phyloP scores from a whole-genome alignment of 768 basidiomycete genomes.

The Phylloporus sp. region DNA sequence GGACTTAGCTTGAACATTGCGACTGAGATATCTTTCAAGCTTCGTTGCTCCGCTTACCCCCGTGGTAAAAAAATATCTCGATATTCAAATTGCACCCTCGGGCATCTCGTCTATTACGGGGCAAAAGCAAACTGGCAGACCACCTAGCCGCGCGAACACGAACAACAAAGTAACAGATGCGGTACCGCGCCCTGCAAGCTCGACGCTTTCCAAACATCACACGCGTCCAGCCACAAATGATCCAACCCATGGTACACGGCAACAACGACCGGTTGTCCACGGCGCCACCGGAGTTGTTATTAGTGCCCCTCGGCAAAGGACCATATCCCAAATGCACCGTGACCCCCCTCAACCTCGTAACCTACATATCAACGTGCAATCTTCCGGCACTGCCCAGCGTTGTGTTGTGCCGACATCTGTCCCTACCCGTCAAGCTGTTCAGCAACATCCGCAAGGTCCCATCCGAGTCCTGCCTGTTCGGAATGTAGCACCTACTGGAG shows the following conservation, averaged over 20 bases:
- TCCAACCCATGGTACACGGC: constrained; percentile 1
- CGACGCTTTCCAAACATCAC: constrained; percentile 10
- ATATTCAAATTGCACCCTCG: constrained; percentile 32
- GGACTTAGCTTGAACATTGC: neutral
- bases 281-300: neutral
- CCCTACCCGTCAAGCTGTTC: constrained; percentile 7
- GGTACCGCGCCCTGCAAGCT: constrained; percentile 7
- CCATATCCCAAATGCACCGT: constrained; percentile 16
- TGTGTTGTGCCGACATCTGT: constrained; percentile 12
- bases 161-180: constrained; percentile 12
- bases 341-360: constrained; percentile 12
- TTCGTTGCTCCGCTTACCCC: constrained; percentile 73
- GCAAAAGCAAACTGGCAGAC: constrained; percentile 21
- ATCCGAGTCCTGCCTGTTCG: constrained; percentile 2
- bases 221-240: constrained; percentile 3
- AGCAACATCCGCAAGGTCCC: constrained; percentile 2
- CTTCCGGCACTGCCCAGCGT: constrained; percentile 18
- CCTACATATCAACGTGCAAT: constrained; percentile 13
- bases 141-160: constrained; percentile 21
- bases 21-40: constrained; percentile 35
- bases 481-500: constrained; percentile 7
- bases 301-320: constrained; percentile 17
- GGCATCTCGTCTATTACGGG: constrained; percentile 4
- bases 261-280: constrained; percentile 8
- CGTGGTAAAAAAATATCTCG: constrained; percentile 70